Conservation (phyloP, 495 filamentous ascomycete species). For the Hypoxylon rickii region DNA sequence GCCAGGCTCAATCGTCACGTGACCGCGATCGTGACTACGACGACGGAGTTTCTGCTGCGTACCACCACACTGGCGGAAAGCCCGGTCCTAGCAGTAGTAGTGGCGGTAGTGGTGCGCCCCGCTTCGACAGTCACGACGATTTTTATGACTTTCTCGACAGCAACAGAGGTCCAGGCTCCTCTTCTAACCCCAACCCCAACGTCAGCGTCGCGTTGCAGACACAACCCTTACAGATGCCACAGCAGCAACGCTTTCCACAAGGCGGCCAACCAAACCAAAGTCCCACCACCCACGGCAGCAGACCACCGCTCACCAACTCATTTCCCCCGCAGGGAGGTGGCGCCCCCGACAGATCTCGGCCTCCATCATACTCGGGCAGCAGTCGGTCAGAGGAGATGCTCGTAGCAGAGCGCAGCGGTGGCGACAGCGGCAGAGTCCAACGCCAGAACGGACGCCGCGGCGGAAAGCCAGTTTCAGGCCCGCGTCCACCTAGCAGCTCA, state of each 20-base stretch:
- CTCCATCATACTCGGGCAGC: conserved; percentile 37
- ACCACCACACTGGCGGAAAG: conserved; percentile 25
- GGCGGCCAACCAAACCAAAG: conserved; percentile 11
- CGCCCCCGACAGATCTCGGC: conserved; percentile 23
- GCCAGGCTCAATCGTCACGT: conserved; percentile 32
- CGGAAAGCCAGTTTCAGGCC: conserved; percentile 19
- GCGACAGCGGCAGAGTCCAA: conserved; percentile 18
- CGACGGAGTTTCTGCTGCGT: conserved; percentile 13
- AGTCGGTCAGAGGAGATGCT: conserved; percentile 39
- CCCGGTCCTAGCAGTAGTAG: background rate
- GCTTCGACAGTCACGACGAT: conserved; percentile 39
- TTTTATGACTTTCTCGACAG: conserved; percentile 40
- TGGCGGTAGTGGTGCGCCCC: conserved; percentile 5
- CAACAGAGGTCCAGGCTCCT: conserved; percentile 25
- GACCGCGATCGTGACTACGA: conserved; percentile 37
- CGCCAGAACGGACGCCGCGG: conserved; percentile 37
- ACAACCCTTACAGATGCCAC: conserved; percentile 17
- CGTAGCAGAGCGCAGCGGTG: conserved; percentile 24
- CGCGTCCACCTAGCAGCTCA: conserved; percentile 32
- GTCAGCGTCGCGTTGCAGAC: conserved; percentile 8
- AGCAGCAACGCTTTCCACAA: conserved; percentile 29
- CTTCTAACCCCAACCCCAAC: conserved; percentile 6
- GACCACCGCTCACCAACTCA: conserved; percentile 35
- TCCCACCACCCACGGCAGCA: conserved; percentile 18
- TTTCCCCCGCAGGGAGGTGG: conserved; percentile 25